phyloP scores from a whole-genome alignment of 192 early-diverging fungal genomes.

The Paraglomus occultum region DNA sequence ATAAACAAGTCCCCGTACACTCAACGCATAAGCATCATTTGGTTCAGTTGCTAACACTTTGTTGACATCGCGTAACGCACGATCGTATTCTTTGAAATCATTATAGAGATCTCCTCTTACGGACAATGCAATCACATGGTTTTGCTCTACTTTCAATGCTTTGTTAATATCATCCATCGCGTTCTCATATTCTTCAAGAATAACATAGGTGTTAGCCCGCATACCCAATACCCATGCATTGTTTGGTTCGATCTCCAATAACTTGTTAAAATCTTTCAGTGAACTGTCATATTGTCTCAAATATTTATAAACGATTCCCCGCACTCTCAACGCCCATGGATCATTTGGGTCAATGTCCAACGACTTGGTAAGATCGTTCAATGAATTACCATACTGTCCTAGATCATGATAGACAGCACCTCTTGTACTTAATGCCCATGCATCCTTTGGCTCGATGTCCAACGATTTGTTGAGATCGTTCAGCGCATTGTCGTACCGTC shows the following conservation, averaged over 20 bases:
- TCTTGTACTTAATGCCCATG: not conserved
- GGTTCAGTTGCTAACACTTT: not conserved
- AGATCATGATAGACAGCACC: not conserved
- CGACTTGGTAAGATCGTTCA: not conserved
- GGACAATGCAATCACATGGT: not conserved
- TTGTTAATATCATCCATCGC: not conserved
- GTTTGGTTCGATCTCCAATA: constrained; percentile 1
- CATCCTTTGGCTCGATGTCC: not conserved
- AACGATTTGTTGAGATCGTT: constrained; percentile 18
- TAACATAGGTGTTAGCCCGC: not conserved
- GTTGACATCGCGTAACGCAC: not conserved
- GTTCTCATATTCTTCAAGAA: not conserved
- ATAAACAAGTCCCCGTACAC: constrained; percentile 6
- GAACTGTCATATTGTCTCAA: no score
- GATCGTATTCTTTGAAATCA: not conserved
- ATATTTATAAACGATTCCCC: no score
- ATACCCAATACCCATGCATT: not conserved
- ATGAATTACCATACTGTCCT: not conserved
- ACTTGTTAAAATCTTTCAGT: no score
- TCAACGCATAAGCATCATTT: constrained; percentile 11
- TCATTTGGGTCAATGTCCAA: not conserved
- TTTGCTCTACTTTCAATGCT: constrained; percentile 1
- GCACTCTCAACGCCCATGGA: no score
- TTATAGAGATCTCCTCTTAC: not conserved
- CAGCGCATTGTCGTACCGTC: constrained; percentile 1